Conservation (phyloP, 768 basidiomycete species). For the Leccinum subgranulosum region DNA sequence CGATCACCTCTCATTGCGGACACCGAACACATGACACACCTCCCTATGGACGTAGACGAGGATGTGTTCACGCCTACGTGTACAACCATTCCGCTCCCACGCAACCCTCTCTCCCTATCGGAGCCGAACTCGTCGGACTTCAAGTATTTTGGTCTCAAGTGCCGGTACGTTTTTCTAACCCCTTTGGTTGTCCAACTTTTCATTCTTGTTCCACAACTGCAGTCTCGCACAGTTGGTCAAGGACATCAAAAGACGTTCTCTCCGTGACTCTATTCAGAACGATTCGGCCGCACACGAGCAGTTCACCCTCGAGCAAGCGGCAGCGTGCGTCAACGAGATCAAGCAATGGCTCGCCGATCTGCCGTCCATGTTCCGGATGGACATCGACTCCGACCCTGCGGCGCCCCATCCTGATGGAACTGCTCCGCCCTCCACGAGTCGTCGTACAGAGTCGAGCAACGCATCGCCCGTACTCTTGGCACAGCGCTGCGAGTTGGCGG, state of each 20-base stretch:
- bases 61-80: slow-evolving; percentile 47
- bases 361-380: slow-evolving; percentile 47
- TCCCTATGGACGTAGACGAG: slow-evolving; percentile 59
- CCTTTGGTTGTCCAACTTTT: not conserved
- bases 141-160: slow-evolving; percentile 54
- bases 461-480: slow-evolving; percentile 40
- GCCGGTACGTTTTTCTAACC: slow-evolving; percentile 43
- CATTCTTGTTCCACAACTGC: slow-evolving; percentile 2
- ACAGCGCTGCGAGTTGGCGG: slow-evolving; percentile 58
- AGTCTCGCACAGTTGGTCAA: slow-evolving; percentile 67
- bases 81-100: slow-evolving; percentile 41
- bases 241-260: slow-evolving; percentile 52
- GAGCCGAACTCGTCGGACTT: slow-evolving; percentile 35
- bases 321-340: slow-evolving; percentile 54
- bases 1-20: slow-evolving; percentile 59
- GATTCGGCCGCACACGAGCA: slow-evolving; percentile 28
- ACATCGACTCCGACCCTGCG: slow-evolving; percentile 32
- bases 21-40: slow-evolving; percentile 49
- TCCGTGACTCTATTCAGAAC: slow-evolving; percentile 36
- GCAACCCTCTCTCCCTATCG: slow-evolving; percentile 20
- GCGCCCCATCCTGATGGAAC: slow-evolving; percentile 9
- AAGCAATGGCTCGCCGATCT: slow-evolving; percentile 51
- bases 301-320: slow-evolving; percentile 60
- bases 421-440: slow-evolving; percentile 4
- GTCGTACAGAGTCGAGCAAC: slow-evolving; percentile 11